These are phyloP conservation scores for Aspergillus terreus DNA, from an alignment of 2,329 filamentous ascomycete species.

Conservation along the genomic window DNA sequence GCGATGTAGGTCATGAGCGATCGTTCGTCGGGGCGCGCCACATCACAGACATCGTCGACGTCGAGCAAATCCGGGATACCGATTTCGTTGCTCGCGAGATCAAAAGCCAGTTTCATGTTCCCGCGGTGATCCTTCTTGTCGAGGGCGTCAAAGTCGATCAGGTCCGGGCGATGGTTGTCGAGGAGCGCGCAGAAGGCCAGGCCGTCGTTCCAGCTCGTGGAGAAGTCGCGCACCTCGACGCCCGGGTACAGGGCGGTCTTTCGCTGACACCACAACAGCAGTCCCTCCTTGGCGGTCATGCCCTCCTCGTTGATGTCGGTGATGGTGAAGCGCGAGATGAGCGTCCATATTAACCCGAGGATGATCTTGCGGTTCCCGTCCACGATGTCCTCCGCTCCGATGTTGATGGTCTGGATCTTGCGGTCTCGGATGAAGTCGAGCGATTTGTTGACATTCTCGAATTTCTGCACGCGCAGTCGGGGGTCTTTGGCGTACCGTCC, in stretches of 20 bases:
- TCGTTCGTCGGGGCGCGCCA: slow-evolving; percentile 90
- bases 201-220: slow-evolving; percentile 93
- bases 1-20: slow-evolving; percentile 99
- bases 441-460: slow-evolving; percentile 96
- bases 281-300: slow-evolving; percentile 92
- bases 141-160: slow-evolving; percentile 93
- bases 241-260: slow-evolving; percentile 99
- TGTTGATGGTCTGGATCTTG: slow-evolving; percentile 96
- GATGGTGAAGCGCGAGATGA: slow-evolving; percentile 97
- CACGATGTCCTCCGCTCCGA: slow-evolving; percentile 95
- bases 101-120: slow-evolving; percentile 98
- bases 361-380: slow-evolving; percentile 98
- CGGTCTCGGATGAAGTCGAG: slow-evolving; percentile 88
- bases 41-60: slow-evolving; percentile 96
- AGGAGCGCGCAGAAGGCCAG: slow-evolving; percentile 93
- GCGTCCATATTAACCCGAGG: slow-evolving; percentile 92
- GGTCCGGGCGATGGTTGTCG: slow-evolving; percentile 92
- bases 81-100: slow-evolving; percentile 93
- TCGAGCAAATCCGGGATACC: slow-evolving; percentile 94
- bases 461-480: slow-evolving; percentile 91
- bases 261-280: slow-evolving; percentile 94
- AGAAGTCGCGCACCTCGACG: slow-evolving; percentile 93
- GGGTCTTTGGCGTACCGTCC: slow-evolving; percentile 95
- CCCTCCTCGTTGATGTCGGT: slow-evolving; percentile 98
- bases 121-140: slow-evolving; percentile 92